Base-by-base conservation (phyloP, 345 rosid species). In the Psidium friedrichsthalianum region DNA sequence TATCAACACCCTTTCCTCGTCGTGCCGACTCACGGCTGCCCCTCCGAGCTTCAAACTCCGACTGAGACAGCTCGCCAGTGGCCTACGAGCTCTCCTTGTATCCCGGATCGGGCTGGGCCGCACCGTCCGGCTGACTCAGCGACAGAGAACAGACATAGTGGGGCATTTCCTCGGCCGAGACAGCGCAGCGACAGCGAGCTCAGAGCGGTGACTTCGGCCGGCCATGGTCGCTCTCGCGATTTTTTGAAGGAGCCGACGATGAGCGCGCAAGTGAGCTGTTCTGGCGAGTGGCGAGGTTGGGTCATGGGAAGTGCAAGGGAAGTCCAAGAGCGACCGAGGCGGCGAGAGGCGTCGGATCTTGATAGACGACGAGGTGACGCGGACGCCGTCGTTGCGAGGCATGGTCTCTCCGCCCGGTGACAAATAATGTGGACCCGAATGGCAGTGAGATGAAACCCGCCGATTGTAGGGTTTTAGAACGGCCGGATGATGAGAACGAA, bases 1-100 rank as follows among this genome's bases (percentile, higher is more conserved):
- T 11, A 96, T 94, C 92, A 95, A 80, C 54, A 96, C 97, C 86
- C 98, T 92, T 93, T 95, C 98, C 91, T 97, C 98, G 16, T 93
- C 91, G n/a, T 88, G 83, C 29, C 95, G 86, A 84, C 93, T 88
- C 74, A 78, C 1, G 92, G 86, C 51, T 90, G 93, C 25, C 92
- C 94, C 87, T 92, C 90, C 88, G 91, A 44, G 51, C 84, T 24
- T 89, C 93, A 13, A 69, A 59, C 80, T 88, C 90, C 5, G 90
- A 81, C 87, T 88, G 95, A 89, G 87, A 84, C 87, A 88, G 82
- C 78, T 85, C 51, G 56, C 54, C 86, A 11, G 20, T 55, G 56
- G 86, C 56, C 56, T 25, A n/a, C 52, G 18, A 54, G 6, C 20
- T 59, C 24, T 64, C 76, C 51, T 54, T 61, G 83, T 81, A 36